phyloP scores from a whole-genome alignment of 495 filamentous ascomycete genomes.

The Umbilicaria muhlenbergii region DNA sequence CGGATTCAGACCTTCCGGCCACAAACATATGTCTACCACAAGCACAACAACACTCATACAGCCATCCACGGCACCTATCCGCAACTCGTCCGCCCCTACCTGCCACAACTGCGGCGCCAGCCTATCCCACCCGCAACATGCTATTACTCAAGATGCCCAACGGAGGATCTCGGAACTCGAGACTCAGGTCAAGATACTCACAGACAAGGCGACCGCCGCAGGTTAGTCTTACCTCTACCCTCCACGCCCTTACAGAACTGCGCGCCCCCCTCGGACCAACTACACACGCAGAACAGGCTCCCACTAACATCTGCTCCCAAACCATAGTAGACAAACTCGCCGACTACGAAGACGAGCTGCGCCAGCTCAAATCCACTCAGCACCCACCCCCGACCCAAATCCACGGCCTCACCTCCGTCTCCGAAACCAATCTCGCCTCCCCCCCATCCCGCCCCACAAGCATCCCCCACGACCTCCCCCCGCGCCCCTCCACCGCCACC shows the following conservation, averaged over 20 bases:
- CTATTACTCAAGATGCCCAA: conserved; percentile 35
- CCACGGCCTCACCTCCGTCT: conserved; percentile 32
- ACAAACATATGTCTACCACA: no score
- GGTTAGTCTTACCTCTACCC: conserved; percentile 31
- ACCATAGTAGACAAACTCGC: conserved; percentile 57
- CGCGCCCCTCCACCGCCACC: conserved; percentile 23
- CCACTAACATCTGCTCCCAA: not conserved
- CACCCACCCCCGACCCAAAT: conserved; percentile 17
- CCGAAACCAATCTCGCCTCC: conserved; percentile 51
- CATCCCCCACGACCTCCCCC: not conserved
- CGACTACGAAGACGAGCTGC: conserved; percentile 88
- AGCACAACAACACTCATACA: no score
- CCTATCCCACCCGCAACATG: conserved; percentile 12
- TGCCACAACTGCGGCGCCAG: conserved; percentile 36
- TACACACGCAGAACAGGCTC: conserved; percentile 3
- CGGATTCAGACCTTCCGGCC: no score
- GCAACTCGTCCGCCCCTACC: conserved; percentile 6
- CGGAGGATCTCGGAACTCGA: conserved; percentile 66
- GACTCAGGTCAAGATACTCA: conserved; percentile 57
- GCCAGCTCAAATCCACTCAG: conserved; percentile 36
- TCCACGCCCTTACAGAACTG: not conserved
- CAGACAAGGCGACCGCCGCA: conserved; percentile 59
- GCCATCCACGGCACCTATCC: no score
- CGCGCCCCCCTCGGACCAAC: not conserved
- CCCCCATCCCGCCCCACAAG: conserved; percentile 31